Evolutionary conservation across 257 asterid species (phyloP).

Genomic region (Agastache rugosa): DNA sequence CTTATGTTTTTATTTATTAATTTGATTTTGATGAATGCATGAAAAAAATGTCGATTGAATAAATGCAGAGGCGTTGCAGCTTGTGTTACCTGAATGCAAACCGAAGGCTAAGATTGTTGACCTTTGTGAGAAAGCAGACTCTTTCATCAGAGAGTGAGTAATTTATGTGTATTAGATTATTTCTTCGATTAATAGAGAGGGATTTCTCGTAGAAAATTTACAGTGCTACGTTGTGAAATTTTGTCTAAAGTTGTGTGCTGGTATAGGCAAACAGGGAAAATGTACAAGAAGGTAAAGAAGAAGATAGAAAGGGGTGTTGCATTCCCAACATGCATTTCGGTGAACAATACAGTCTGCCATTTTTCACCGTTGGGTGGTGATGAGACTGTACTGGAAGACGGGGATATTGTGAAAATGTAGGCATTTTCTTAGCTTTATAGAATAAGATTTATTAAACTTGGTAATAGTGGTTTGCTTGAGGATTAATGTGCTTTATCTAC

Average conservation of each 20-base stretch:
- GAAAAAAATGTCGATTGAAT: conserved; percentile 4
- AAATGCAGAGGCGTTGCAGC: conserved; percentile 86
- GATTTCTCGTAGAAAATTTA: background rate
- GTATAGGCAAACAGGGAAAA: conserved; percentile 80
- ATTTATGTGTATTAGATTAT: background rate
- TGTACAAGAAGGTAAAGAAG: conserved; percentile 95
- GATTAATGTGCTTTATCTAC: conserved; percentile 41
- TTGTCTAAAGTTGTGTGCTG: background rate
- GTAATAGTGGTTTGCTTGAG: background rate
- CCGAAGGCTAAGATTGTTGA: conserved; percentile 84
- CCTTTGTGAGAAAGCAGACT: conserved; percentile 86
- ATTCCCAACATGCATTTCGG: conserved; percentile 90
- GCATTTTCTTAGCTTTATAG: conserved; percentile 24
- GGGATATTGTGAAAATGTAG: conserved; percentile 84
- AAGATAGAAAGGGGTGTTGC: conserved; percentile 95
- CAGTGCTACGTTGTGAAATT: background rate
- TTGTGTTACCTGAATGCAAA: conserved; percentile 76
- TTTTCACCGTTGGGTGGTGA: conserved; percentile 84
- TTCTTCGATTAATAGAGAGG: background rate
- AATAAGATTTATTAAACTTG: background rate
- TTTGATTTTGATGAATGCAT: conserved; percentile 19
- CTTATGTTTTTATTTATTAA: background rate
- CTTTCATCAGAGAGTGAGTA: conserved; percentile 74
- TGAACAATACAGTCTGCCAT: conserved; percentile 84
- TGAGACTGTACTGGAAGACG: conserved; percentile 70